These are phyloP conservation scores for Mycena galericulata DNA, from an alignment of 768 basidiomycete genomes.

Conservation along the genomic window DNA sequence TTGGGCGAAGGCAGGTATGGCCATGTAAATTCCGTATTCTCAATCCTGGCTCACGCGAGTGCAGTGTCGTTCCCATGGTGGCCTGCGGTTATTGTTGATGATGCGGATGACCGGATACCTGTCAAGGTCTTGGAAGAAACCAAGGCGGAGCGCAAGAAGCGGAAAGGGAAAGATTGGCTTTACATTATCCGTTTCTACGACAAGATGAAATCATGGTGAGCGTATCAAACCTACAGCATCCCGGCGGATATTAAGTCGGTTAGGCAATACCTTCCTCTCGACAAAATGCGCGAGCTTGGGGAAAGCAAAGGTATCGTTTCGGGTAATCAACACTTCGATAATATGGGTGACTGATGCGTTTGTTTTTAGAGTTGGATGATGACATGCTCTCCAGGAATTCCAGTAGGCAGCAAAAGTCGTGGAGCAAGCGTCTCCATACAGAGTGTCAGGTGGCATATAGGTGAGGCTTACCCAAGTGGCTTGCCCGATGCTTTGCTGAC, in stretches of 20 bases:
- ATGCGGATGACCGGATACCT: slow-evolving; percentile 71
- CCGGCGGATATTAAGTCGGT: slow-evolving; percentile 2
- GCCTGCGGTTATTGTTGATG: slow-evolving; percentile 83
- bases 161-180: slow-evolving; percentile 54
- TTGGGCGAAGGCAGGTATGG: slow-evolving; percentile 85
- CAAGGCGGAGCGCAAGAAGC: slow-evolving; percentile 42
- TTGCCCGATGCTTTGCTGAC: not conserved
- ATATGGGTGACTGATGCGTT: not conserved
- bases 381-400: slow-evolving; percentile 67
- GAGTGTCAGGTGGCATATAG: slow-evolving; percentile 25
- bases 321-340: too few relatives aligned
- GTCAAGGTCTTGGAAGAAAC: slow-evolving; percentile 46
- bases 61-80: slow-evolving; percentile 87
- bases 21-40: slow-evolving; percentile 13
- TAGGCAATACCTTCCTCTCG: slow-evolving; percentile 74
- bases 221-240: not conserved
- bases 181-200: slow-evolving; percentile 89
- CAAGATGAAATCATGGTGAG: slow-evolving; percentile 71
- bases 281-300: slow-evolving; percentile 72
- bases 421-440: slow-evolving; percentile 53
- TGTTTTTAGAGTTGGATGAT: slow-evolving; percentile 68
- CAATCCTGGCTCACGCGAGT: slow-evolving; percentile 4
- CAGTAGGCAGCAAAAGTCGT: slow-evolving; percentile 61
- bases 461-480: not conserved
- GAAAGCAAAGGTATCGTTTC: slow-evolving; percentile 71